Base-by-base conservation (phyloP, 177 flowering plant genomes). In the Tripterygium wilfordii region DNA sequence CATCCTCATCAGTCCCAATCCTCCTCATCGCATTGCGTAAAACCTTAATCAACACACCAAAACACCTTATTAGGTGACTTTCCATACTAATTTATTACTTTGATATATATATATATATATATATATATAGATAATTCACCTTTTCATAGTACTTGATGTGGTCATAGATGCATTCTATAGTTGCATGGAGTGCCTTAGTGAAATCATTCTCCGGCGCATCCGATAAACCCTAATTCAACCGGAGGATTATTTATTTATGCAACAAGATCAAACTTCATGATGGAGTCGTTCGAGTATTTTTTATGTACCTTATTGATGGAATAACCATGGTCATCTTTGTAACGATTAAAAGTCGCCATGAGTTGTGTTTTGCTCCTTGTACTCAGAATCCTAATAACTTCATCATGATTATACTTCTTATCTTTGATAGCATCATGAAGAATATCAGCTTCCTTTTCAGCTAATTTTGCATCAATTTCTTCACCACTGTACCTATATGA, bases 351-450 rank as follows among this genome's bases (percentile, higher is more conserved):
- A 42, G 89, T 81, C 13, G 96, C 95, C 39, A 55, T 48, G 23
- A 90, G 75, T 65, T 85, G 96, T 13, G 75, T 33, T 53, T 69
- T 79, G 82, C 96, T 88, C 65, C 94, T 74, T 22, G 94, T 88
- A 15, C 62, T 66, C 14, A 88, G 15, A 42, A 88, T 76, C 37
- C 95, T 57, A 1, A 82, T 47, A 8, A 83, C 51, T 30, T 91
- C 95, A 5, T 88, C 94, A 54, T 77, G 65, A 32, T 66, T 67
- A 23, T 42, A 72, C 0, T 31, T 63, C 60, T 82, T 78, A 9
- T 61, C 72, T 27, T 68, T 46, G 55, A 80, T 64, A 24, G 64
- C 72, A 4, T 63, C 66, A 4, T 60, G 70, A 41, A 88, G 88
- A 24, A 67, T 58, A 3, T 59, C 72, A 21, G 91, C 89, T 58